Evolutionary conservation across 306 rosid genomes (phyloP).

Genomic region (Begonia loranthoides): DNA sequence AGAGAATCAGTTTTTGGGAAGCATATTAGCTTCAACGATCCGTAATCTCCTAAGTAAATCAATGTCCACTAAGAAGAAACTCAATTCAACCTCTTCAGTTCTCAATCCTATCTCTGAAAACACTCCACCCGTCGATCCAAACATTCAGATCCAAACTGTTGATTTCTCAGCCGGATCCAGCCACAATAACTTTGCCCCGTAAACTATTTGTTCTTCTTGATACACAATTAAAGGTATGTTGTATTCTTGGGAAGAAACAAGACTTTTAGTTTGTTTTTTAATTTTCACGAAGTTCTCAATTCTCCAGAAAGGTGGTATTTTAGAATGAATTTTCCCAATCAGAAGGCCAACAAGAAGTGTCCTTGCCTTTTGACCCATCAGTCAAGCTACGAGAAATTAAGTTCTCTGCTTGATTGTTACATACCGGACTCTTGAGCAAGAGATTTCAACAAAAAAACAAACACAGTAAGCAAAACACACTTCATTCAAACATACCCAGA

Average conservation of each 20-base stretch:
- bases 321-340: slow-evolving; percentile 14
- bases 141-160: slow-evolving; percentile 31
- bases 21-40: slow-evolving; percentile 49
- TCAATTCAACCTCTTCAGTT: slow-evolving; percentile 20
- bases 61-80: slow-evolving; percentile 38
- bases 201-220: slow-evolving; percentile 8
- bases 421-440: too few species aligned
- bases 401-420: too few species aligned
- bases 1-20: slow-evolving; percentile 43
- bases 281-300: too few species aligned
- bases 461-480: too few species aligned
- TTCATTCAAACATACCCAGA: too few species aligned
- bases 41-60: slow-evolving; percentile 74
- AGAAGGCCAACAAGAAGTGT: slow-evolving; percentile 7
- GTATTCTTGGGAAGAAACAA: background rate
- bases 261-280: too few species aligned
- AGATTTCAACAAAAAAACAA: too few species aligned
- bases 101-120: slow-evolving; percentile 39
- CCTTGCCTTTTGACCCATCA: slow-evolving; percentile 9
- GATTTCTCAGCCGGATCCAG: slow-evolving; percentile 13
- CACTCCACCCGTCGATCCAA: slow-evolving; percentile 58
- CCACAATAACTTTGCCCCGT: slow-evolving; percentile 5
- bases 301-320: background rate
- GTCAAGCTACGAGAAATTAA: slow-evolving; percentile 16
- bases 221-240: slow-evolving; percentile 34